phyloP scores from a whole-genome alignment of 495 filamentous ascomycete species.

The Aspergillus asperescens region DNA sequence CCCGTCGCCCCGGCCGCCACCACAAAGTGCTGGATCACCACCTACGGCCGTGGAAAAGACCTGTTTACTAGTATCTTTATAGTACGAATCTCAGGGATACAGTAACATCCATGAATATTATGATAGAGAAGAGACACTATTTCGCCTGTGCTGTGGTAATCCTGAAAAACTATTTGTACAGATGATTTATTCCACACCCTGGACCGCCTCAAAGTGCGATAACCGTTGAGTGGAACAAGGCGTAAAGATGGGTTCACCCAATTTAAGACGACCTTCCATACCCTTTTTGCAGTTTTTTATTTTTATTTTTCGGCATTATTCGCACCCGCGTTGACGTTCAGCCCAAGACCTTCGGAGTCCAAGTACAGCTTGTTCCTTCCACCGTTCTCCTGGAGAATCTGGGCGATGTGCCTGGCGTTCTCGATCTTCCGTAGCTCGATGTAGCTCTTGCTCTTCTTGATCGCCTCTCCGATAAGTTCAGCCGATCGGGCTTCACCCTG shows the following conservation, averaged over 20 bases:
- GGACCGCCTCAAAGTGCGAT: constrained; percentile 15
- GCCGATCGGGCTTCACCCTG: constrained; percentile 99
- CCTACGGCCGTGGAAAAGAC: too few species aligned
- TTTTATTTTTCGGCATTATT: constrained; percentile 32
- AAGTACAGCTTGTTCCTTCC: constrained; percentile 92
- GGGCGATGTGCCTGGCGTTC: constrained; percentile 84
- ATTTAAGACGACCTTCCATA: constrained; percentile 1
- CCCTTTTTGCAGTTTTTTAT: constrained; percentile 5
- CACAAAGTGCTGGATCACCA: not conserved
- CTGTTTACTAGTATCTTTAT: too few species aligned
- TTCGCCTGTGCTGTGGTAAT: constrained; percentile 27
- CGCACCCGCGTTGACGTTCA: constrained; percentile 69
- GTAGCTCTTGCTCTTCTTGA: constrained; percentile 98
- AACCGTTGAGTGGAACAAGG: constrained; percentile 6
- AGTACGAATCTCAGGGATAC: not conserved
- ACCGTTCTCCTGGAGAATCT: constrained; percentile 74
- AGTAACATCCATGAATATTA: not conserved
- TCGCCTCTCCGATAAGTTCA: constrained; percentile 95
- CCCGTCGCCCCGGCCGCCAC: constrained; percentile 31
- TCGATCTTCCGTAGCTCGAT: constrained; percentile 96
- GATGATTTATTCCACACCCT: constrained; percentile 25
- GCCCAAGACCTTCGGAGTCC: constrained; percentile 79
- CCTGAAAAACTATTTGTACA: constrained; percentile 45
- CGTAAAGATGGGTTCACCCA: constrained; percentile 4
- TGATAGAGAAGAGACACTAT: constrained; percentile 41